Base-by-base conservation (phyloP, 2,329 filamentous ascomycete genomes). In the Leptographium galeiforme region DNA sequence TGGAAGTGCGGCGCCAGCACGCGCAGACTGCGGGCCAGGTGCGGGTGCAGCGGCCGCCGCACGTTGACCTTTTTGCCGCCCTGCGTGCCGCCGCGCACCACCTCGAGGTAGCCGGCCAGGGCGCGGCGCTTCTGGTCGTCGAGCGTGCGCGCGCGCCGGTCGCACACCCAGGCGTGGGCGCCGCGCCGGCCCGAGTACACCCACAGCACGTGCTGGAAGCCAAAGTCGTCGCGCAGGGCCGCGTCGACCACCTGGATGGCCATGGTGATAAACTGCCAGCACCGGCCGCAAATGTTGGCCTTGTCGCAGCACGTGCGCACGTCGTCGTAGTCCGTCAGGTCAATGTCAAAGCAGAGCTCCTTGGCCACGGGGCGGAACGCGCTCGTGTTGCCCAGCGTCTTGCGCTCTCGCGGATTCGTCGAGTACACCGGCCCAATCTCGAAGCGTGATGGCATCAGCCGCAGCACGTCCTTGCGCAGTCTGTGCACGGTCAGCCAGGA, bases 391-490 rank as follows among this genome's bases (percentile, higher is more conserved):
- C 85, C 82, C 38, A 97, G 70, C 0, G 84, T 84, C 71, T 97
- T 98, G 63, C 91, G 84, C 62, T 98, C 93, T 61, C 89, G 85
- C 0, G 93, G 93, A 66, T 97, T 96, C 48, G 89, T 86, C 51
- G 79, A 89, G 71, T 98, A 98, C 49, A 96, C 86, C n/a, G 93
- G 93, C 0, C 93, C 93, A 62, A 98, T 97, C 74, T 98, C 93
- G 72, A 98, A 97, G 68, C 93, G 89, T 2, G 87, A 87, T 4
- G 93, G 93, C 63, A 94, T 88, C 60, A 91, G 79, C 46, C 84
- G 82, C 6, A 98, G 75, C 53, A 96, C 88, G 61, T 96, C 89
- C 68, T 95, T 96, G 39, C 90, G 88, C 44, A 98, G 79, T 1
- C 84, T 88, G 30, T 8, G 34, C 34, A 36, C 8, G 4, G 33